Conservation (phyloP, 75 land plant genomes). For the Adiantum capillusveneris region DNA sequence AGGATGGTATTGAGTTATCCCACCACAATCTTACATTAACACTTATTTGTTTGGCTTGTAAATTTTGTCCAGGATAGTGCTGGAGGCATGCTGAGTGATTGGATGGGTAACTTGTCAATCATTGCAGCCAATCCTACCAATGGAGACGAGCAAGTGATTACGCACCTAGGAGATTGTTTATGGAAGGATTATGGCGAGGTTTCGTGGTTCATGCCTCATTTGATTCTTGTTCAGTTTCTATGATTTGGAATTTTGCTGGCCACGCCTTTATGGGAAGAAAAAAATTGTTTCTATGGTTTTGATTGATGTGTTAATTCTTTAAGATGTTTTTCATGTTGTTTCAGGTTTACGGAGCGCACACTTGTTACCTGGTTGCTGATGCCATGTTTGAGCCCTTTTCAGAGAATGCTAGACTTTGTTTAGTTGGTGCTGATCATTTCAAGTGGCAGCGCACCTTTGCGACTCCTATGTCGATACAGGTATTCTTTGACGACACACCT, state of each 20-base stretch:
- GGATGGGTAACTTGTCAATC: conserved; percentile 87
- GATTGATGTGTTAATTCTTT: too few species aligned
- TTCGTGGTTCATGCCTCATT: too few species aligned
- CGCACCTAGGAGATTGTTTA: conserved; percentile 82
- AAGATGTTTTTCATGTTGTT: too few species aligned
- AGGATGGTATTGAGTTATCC: too few species aligned
- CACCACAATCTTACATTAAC: too few species aligned
- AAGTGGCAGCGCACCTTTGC: conserved; percentile 87
- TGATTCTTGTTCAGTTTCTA: too few species aligned
- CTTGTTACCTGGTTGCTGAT: conserved; percentile 92
- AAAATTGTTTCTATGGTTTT: too few species aligned
- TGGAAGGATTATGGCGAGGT: conserved; percentile 93
- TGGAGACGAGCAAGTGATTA: conserved; percentile 82
- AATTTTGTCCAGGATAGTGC: conserved; percentile 21
- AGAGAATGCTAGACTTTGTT: conserved; percentile 73
- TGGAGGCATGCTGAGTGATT: conserved; percentile 75
- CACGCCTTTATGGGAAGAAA: too few species aligned
- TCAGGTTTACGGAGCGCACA: conserved; percentile 89
- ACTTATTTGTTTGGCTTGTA: too few species aligned
- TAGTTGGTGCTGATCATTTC: conserved; percentile 92
- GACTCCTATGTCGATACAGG: conserved; percentile 93
- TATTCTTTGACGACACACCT: too few species aligned
- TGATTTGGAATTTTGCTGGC: too few species aligned
- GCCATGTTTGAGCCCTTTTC: conserved; percentile 77
- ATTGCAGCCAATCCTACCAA: conserved; percentile 86